Evolutionary conservation across 2,329 filamentous ascomycete genomes (phyloP), one percentile per base, ranked within the genome.

Genomic region (Aspergillus luchuensis): DNA sequence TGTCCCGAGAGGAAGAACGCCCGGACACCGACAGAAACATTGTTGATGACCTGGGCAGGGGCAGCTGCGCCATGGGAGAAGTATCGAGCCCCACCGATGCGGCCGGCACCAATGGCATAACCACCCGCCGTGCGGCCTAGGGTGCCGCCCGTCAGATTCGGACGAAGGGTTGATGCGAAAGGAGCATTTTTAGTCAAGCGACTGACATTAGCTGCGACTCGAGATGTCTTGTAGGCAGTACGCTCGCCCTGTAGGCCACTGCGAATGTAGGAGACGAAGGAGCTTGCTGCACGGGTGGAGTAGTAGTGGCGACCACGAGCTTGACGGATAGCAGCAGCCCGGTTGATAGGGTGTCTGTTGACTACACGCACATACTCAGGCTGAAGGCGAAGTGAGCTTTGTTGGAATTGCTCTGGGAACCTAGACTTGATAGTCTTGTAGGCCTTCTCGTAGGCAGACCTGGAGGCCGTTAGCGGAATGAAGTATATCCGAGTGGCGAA

Each of bases 1-100:
- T 96, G 88, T 0, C 95, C 95, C 0, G 91, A 92, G n/a, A 97
- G 83, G 79, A 91, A 89, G 78, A 99, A 97, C 11, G 92, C 93
- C 57, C 95, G 88, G 71, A 98, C 89, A 5, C 92, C 95, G 68
- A 92, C 89, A 11, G 92, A 96, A n/a, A 97, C 94, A 77, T 97
- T 97, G 76, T 95, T 90, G 55, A 98, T 86, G 50, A 98, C 92
- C 75, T 98, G 91, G 1, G 93, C 92, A 41, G 92, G 92, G 7
- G 89, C 87, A 8, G 91, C 89, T 1, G 94, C 92, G 0, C 88
- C 86, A 78, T 97, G 93, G 1, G 92, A 96, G 79, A 98, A 98
- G 80, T 94, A 94, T 66, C 94, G 86, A 23, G 88, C 87, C 48
- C 89, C 91, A 66, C 90, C 87, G 60, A 86, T 75, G 50, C 88